Percentiles rank a stretch among this genome's conserved stretches.
Evolutionary conservation across 106 monocot genomes (phyloP).

Genomic region (Posidonia australis): DNA sequence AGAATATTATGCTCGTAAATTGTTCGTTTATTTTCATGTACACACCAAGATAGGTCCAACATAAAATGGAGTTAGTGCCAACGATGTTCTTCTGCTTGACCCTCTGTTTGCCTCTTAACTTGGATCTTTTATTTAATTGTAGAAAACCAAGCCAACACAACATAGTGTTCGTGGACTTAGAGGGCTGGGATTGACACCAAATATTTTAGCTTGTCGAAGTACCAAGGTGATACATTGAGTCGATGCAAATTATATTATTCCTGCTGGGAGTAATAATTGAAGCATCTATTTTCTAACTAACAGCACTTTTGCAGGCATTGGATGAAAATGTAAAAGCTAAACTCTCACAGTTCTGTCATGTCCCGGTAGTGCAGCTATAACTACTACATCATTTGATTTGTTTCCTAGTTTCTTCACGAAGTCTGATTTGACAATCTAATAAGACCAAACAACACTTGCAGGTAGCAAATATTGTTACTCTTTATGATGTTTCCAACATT

Average conservation of each 20-base stretch:
- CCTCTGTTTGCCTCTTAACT: background rate
- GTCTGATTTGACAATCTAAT: background rate
- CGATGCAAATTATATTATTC: background rate
- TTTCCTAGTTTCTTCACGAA: background rate
- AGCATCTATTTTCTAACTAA: background rate
- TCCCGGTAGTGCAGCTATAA: slow-evolving; percentile 28
- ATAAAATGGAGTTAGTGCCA: background rate
- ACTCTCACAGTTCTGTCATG: slow-evolving; percentile 73
- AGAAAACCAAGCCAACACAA: slow-evolving; percentile 82
- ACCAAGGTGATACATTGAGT: slow-evolving; percentile 29
- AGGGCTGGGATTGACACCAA: slow-evolving; percentile 58
- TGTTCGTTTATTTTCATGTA: background rate
- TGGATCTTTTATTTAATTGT: slow-evolving; percentile 1
- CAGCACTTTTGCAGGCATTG: slow-evolving; percentile 22
- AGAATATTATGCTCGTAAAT: background rate
- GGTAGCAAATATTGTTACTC: slow-evolving; percentile 58
- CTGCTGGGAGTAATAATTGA: background rate
- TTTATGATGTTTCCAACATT: slow-evolving; percentile 93
- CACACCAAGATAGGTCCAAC: background rate
- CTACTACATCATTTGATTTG: background rate
- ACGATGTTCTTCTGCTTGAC: background rate
- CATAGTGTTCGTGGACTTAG: slow-evolving; percentile 58
- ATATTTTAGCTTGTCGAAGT: slow-evolving; percentile 62
- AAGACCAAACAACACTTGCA: slow-evolving; percentile 20
- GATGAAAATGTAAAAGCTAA: slow-evolving; percentile 62